A percentile compares a stretch with the other conserved stretches of the same genome.
Evolutionary conservation across 2,329 filamentous ascomycete species (phyloP).

Genomic region (Neonectria hederae): DNA sequence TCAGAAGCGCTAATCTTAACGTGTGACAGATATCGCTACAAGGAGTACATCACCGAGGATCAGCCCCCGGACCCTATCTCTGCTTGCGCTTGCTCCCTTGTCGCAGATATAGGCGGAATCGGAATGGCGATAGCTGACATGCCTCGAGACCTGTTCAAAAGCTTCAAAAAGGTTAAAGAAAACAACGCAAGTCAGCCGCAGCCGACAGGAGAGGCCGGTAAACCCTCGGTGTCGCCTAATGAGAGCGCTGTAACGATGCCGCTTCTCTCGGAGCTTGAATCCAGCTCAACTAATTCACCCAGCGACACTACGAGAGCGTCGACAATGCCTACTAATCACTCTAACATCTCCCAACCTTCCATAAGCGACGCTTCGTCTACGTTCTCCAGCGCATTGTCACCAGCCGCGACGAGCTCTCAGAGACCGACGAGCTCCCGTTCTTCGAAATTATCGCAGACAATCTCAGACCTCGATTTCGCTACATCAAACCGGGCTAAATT

Average conservation of each 20-base stretch:
- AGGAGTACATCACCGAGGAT: constrained; percentile 80
- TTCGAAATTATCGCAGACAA: constrained; percentile 31
- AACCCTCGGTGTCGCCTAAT: constrained; percentile 15
- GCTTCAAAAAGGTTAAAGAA: constrained; percentile 39
- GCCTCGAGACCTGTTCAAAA: constrained; percentile 65
- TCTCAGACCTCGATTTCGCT: constrained; percentile 30
- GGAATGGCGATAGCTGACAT: constrained; percentile 85
- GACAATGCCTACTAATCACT: constrained; percentile 22
- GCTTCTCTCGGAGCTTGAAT: constrained; percentile 17
- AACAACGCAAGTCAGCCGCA: constrained; percentile 6
- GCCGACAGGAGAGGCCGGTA: constrained; percentile 7
- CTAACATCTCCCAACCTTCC: constrained; percentile 35
- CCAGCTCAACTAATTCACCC: constrained; percentile 8
- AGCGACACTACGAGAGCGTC: constrained; percentile 24
- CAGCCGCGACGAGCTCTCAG: constrained; percentile 23
- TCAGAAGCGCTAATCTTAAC: constrained; percentile 12
- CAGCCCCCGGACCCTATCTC: constrained; percentile 83
- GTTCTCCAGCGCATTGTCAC: constrained; percentile 27
- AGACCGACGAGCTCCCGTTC: constrained; percentile 22
- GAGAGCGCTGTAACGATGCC: constrained; percentile 14
- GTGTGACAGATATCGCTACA: constrained; percentile 57
- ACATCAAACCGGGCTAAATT: constrained; percentile 46
- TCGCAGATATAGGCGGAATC: constrained; percentile 85
- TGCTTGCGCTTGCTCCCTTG: constrained; percentile 77
- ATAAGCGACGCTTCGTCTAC: constrained; percentile 36